phyloP scores from a whole-genome alignment of 495 filamentous ascomycete species.

The Aspergillus ostianus region DNA sequence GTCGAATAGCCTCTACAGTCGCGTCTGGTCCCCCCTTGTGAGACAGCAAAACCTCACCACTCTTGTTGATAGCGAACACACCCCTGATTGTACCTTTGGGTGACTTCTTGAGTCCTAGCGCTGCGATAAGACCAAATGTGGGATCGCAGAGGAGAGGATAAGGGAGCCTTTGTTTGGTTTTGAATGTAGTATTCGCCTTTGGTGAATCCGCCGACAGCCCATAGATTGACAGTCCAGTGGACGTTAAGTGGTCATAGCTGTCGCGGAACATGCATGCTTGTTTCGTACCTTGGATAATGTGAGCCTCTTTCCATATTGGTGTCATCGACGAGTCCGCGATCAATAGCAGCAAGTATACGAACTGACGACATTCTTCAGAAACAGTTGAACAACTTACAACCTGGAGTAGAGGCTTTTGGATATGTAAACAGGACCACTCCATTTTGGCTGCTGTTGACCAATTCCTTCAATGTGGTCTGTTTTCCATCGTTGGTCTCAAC shows the following conservation, averaged over 20 bases:
- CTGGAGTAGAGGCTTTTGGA: conserved; percentile 90
- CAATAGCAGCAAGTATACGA: background rate
- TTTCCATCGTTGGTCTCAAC: conserved; percentile 79
- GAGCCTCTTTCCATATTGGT: background rate
- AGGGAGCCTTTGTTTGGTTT: conserved; percentile 81
- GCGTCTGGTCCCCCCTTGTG: conserved; percentile 48
- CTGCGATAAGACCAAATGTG: conserved; percentile 63
- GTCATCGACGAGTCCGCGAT: background rate
- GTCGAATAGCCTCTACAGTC: conserved; percentile 47
- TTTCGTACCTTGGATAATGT: conserved; percentile 63
- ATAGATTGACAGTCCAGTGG: conserved; percentile 80
- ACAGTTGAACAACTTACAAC: conserved; percentile 65
- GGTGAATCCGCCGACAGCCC: conserved; percentile 84
- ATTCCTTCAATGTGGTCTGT: conserved; percentile 70
- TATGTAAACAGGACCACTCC: conserved; percentile 95
- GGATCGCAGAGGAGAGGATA: conserved; percentile 88
- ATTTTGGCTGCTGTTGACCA: conserved; percentile 77
- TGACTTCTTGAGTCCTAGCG: conserved; percentile 73
- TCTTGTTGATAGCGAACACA: conserved; percentile 83
- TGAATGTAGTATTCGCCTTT: conserved; percentile 88
- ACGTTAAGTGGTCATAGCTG: conserved; percentile 68
- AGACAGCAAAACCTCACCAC: conserved; percentile 42
- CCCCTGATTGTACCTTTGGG: conserved; percentile 78
- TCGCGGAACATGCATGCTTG: conserved; percentile 95
- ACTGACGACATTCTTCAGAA: background rate